Evolutionary conservation across 73 alveolate species (phyloP), one percentile per base, ranked within the genome.

Genomic region (Paramecium octaurelia): DNA sequence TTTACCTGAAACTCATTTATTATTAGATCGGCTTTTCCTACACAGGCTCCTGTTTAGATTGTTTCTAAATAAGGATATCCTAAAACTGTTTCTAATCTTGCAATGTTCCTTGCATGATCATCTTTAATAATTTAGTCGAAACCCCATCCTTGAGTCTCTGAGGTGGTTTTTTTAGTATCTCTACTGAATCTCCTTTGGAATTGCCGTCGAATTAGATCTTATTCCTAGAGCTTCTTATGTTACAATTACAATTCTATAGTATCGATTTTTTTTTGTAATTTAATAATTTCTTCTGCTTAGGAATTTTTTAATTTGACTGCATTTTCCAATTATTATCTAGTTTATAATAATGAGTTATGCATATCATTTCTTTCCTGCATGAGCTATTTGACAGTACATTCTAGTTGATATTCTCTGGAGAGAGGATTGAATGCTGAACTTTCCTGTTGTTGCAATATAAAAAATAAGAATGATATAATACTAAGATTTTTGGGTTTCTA

Each of bases 91-190:
- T 80, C 91, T 80, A 80, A 80, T 80, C 91, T 35, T 80, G 73
- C 16, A 80, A 46, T 46, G 46, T 80, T 80, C 91, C 91, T 48
- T 80, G 57, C 91, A 80, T 80, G 21, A 80, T 80, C 91, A 80
- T 80, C 75, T 80, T 80, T 46, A 80, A 43, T 40, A 80, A 44
- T 80, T 80, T 31, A 23, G 91, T 80, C 43, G 76, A 43, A 44
- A 80, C 36, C 12, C 91, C 91, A 80, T 80, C 91, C 75, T 43
- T 80, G 12, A 80, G 44, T 44, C 91, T 34, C 43, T 34, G 8
- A 46, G 91, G 76, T 0, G 4, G 34, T 20, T 20, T 80, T 80
- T 44, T 80, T 31, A 23, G 31, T 44, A 80, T 42, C 43, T 80
- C 75, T 12, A 46, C 76, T 48, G 87, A 40, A 34, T 73, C 59